These are phyloP conservation scores for Proliferodiscus dingleyae DNA, from an alignment of 2,329 filamentous ascomycete genomes.

Conservation along the genomic window DNA sequence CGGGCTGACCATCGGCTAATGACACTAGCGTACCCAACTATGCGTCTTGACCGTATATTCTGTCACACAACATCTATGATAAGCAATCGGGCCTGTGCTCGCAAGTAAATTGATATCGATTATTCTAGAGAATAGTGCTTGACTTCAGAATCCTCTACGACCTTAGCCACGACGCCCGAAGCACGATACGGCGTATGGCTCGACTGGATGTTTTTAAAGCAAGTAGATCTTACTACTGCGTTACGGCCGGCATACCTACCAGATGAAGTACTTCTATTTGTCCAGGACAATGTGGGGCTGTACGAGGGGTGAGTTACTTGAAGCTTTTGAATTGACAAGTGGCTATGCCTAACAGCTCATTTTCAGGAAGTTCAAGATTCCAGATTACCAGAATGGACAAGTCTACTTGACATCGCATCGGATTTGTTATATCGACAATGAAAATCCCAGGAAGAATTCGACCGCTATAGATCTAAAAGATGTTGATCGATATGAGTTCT, in stretches of 20 bases:
- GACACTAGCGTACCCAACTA: conserved; percentile 1
- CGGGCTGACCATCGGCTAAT: not conserved
- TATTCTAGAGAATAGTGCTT: not conserved
- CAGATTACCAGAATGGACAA: conserved; percentile 90
- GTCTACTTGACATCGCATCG: conserved; percentile 95
- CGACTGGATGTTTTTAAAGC: conserved; percentile 95
- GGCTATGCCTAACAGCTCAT: conserved; percentile 2
- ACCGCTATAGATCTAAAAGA: conserved; percentile 84
- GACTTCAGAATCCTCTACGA: not conserved
- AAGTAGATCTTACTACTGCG: conserved; percentile 92
- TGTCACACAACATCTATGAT: not conserved
- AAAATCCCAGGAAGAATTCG: conserved; percentile 78
- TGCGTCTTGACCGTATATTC: too few relatives aligned
- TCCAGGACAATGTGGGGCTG: conserved; percentile 93
- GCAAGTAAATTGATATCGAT: not conserved
- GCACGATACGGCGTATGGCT: conserved; percentile 29
- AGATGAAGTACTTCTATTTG: conserved; percentile 92
- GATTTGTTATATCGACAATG: conserved; percentile 88
- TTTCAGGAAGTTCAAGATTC: conserved; percentile 85
- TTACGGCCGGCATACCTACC: conserved; percentile 86
- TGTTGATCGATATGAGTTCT: conserved; percentile 85
- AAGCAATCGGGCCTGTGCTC: not conserved
- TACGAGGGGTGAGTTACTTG: conserved; percentile 78
- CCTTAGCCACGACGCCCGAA: not conserved
- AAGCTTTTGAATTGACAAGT: not conserved